A percentile compares a stretch with the other conserved stretches of the same genome.
These are phyloP conservation scores for Dipodascopsis uninucleata DNA, from an alignment of 805 yeast species.

Conservation along the genomic window DNA sequence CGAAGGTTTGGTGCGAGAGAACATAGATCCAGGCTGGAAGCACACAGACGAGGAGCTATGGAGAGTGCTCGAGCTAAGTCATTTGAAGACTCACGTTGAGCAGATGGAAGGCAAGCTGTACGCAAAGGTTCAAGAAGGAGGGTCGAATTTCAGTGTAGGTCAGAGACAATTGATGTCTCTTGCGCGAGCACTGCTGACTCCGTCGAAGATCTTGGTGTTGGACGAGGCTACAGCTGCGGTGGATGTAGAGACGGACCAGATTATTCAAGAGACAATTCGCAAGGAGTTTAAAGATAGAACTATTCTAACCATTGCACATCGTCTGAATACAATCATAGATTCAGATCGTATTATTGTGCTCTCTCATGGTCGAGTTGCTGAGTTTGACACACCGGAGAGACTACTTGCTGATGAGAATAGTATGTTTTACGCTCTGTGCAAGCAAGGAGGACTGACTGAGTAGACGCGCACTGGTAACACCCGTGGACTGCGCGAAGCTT, in stretches of 20 bases:
- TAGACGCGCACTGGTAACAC: no score
- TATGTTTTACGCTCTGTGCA: slow-evolving; percentile 27
- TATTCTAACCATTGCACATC: slow-evolving; percentile 83
- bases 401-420: slow-evolving; percentile 62
- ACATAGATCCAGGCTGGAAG: slow-evolving; percentile 73
- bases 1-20: slow-evolving; percentile 79
- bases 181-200: slow-evolving; percentile 75
- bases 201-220: slow-evolving; percentile 67
- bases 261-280: slow-evolving; percentile 77
- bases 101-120: slow-evolving; percentile 53
- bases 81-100: slow-evolving; percentile 62
- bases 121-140: slow-evolving; percentile 65
- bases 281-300: slow-evolving; percentile 68
- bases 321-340: slow-evolving; percentile 81
- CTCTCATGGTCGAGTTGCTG: slow-evolving; percentile 70
- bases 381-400: slow-evolving; percentile 68
- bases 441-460: slow-evolving; percentile 27
- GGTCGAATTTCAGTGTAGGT: slow-evolving; percentile 78
- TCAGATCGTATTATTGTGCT: slow-evolving; percentile 73
- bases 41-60: slow-evolving; percentile 73
- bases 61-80: slow-evolving; percentile 73
- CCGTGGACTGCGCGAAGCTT: no score
- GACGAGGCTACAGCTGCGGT: slow-evolving; percentile 92
- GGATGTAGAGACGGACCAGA: slow-evolving; percentile 77
- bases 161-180: slow-evolving; percentile 81